Conservation (phyloP, 1,284 basidiomycete genomes). For the Puccinia triticina region DNA sequence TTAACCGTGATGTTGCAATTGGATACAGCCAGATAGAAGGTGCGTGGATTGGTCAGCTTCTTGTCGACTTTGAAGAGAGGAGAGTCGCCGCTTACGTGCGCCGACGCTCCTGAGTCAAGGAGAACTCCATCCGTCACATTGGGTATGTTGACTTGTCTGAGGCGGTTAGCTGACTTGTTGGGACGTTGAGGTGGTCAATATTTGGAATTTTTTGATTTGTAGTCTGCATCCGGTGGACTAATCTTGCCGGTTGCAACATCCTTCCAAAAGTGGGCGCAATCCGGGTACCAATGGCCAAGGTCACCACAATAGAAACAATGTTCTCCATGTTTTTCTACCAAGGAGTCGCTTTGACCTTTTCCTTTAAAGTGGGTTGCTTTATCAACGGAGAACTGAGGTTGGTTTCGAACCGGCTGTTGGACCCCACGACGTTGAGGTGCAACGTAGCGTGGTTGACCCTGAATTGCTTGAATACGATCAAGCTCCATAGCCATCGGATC, state of each 20-base stretch:
- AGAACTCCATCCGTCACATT: neutral
- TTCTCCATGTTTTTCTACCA: too few relatives aligned
- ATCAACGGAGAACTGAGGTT: constrained; percentile 61
- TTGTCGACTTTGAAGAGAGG: too few relatives aligned
- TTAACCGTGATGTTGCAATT: neutral
- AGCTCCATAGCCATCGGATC: neutral
- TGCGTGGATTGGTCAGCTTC: neutral
- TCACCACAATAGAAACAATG: too few relatives aligned
- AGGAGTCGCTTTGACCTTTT: too few relatives aligned
- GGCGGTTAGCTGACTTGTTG: neutral
- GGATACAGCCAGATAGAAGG: neutral
- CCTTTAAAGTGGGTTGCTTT: neutral
- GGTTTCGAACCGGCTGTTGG: constrained; percentile 58
- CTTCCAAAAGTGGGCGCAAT: neutral
- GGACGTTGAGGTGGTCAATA: neutral
- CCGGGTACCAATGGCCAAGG: too few relatives aligned
- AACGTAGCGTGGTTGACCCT: neutral
- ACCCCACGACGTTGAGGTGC: constrained; percentile 34
- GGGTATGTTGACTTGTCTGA: neutral
- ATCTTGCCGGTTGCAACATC: too few relatives aligned
- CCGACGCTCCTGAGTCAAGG: neutral
- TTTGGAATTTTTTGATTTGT: neutral
- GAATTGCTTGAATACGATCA: neutral
- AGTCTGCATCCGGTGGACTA: too few relatives aligned
- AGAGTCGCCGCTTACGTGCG: too few relatives aligned